These are phyloP conservation scores for Alternaria triticina DNA, from an alignment of 2,329 filamentous ascomycete genomes.

Conservation along the genomic window DNA sequence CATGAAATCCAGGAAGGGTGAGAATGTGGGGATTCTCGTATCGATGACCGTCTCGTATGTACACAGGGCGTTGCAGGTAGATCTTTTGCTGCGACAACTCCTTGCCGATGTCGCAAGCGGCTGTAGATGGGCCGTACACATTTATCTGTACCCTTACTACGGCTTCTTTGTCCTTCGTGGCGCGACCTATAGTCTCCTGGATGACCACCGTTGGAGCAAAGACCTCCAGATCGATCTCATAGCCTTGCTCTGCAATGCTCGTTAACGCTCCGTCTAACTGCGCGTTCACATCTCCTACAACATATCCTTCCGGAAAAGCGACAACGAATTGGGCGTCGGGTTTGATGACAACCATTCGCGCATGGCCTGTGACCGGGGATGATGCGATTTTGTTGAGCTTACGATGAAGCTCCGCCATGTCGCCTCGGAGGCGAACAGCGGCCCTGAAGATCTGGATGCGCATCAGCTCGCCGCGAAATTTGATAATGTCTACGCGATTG, in stretches of 20 bases:
- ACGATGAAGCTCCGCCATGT: conserved; percentile 30
- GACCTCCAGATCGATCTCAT: conserved; percentile 29
- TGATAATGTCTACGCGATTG: too few species aligned
- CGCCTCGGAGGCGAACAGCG: conserved; percentile 27
- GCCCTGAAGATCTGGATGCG: conserved; percentile 20
- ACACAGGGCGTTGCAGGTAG: conserved; percentile 33
- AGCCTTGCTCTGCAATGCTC: conserved; percentile 18
- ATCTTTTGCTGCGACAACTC: conserved; percentile 29
- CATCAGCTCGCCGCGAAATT: background rate
- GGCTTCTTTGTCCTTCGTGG: conserved; percentile 32
- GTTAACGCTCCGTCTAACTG: conserved; percentile 27
- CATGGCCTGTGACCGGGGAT: conserved; percentile 22
- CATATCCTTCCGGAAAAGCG: conserved; percentile 17
- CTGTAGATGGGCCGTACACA: conserved; percentile 23
- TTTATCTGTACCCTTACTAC: conserved; percentile 35
- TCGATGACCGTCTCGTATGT: conserved; percentile 10
- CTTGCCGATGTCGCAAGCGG: conserved; percentile 17
- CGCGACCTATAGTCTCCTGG: conserved; percentile 29
- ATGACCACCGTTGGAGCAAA: conserved; percentile 24
- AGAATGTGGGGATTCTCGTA: conserved; percentile 40
- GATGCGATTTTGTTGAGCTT: conserved; percentile 8
- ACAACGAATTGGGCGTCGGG: conserved; percentile 19
- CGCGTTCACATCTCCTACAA: conserved; percentile 26
- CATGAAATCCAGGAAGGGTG: conserved; percentile 18
- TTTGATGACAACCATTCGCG: conserved; percentile 17